phyloP scores from a whole-genome alignment of 2,329 filamentous ascomycete species.

The Pseudocercospora crystallina region DNA sequence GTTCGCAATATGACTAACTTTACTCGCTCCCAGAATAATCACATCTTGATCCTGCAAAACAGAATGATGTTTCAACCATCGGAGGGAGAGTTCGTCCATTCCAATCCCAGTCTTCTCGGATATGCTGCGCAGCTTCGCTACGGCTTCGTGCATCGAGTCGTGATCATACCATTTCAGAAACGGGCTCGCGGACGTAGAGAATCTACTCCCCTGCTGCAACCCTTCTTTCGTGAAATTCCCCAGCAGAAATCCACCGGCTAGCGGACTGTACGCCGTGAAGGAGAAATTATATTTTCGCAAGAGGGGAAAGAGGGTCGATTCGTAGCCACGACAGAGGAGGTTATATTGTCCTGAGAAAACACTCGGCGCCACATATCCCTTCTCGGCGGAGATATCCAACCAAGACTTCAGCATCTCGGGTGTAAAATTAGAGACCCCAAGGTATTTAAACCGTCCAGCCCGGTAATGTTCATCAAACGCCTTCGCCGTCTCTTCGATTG shows the following conservation, averaged over 20 bases:
- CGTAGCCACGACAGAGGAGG: constrained; percentile 42
- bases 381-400: constrained; percentile 43
- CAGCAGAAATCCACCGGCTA: constrained; percentile 36
- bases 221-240: constrained; percentile 18
- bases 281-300: constrained; percentile 42
- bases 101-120: constrained; percentile 40
- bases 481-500: constrained; percentile 41
- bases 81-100: constrained; percentile 41
- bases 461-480: constrained; percentile 43
- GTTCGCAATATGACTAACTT: constrained; percentile 18
- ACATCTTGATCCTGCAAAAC: constrained; percentile 34
- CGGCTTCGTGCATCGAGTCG: constrained; percentile 41
- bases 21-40: constrained; percentile 35
- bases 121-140: constrained; percentile 38
- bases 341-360: constrained; percentile 52
- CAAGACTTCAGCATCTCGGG: constrained; percentile 46
- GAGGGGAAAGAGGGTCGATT: constrained; percentile 43
- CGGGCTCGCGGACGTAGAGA: constrained; percentile 13
- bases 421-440: constrained; percentile 42
- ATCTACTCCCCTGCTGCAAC: constrained; percentile 6
- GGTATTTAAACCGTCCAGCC: constrained; percentile 38
- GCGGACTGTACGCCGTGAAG: constrained; percentile 40
- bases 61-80: constrained; percentile 47
- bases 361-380: constrained; percentile 44
- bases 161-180: constrained; percentile 41